Base-by-base conservation (phyloP, 2,329 filamentous ascomycete species). In the Aspergillus proliferans region DNA sequence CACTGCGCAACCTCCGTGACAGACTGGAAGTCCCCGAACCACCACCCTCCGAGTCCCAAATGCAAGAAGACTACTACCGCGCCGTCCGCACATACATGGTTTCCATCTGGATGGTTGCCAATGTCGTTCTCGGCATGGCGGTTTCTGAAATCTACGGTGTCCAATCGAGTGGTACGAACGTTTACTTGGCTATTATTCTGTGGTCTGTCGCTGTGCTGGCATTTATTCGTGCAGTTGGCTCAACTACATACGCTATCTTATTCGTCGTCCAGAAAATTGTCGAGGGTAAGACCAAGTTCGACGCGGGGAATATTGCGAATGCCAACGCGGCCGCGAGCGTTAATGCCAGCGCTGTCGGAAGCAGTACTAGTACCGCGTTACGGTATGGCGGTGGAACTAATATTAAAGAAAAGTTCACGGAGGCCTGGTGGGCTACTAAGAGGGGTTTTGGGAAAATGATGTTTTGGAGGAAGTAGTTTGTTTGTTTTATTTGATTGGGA, bases 51-150 rank as follows among this genome's bases (percentile, higher is more conserved):
- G 92, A 96, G 60, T 76, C 81, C 0, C 93, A 97, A 72, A 73
- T 90, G 71, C 93, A 98, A 69, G 93, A 98, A 70, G 93, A 98
- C 72, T 98, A 98, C 79, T 98, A 98, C 79, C 88, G 91, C 68
- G 88, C 86, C 38, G 93, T 98, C 46, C 84, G 93, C 47, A 98
- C 93, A 0, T 98, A 98, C 82, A 94, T 98, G 85, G 93, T 98
- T 10, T 84, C 95, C 40, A 80, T 85, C 43, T 98, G 93, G 93
- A 89, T 98, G 80, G 80, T 94, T 33, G 83, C 84, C 60, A 98
- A 98, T 68, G 89, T 87, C 3, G 83, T 95, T 51, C 83, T 98
- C 34, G 92, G 88, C 65, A 98, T 98, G 93, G 82, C 86, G 2
- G 85, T 97, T 12, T 87, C 82, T 4, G 93, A 98, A 71, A 83